Evolutionary conservation across 208 protist species (phyloP), one percentile per base, ranked within the genome.

Genomic region (Zelonia costaricensis): DNA sequence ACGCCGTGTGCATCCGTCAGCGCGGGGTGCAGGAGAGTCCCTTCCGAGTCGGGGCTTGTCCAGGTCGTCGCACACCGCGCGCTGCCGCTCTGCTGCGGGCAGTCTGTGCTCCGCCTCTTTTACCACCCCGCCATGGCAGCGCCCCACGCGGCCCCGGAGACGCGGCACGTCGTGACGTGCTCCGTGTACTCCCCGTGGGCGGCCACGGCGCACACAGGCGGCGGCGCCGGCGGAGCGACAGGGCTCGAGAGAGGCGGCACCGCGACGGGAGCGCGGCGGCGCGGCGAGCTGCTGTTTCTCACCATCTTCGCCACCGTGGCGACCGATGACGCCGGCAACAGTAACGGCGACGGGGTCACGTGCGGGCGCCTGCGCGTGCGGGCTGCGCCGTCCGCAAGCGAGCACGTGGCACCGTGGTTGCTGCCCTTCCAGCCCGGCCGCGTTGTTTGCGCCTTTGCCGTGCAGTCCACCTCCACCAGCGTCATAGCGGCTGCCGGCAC

Each of bases 401-500:
- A 46, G 6, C 66, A 77, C 7, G 65, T 84, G 27, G 69, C 80
- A 9, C 44, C 68, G 15, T 90, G 84, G 83, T 54, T 91, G 23
- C 25, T 27, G 6, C 25, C 31, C 4, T 78, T 77, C 36, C 43
- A 36, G 23, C 45, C 47, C 4, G 69, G 76, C 35, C 75, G 74
- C 33, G 73, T 84, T 10, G 60, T 91, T 0, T 82, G 73, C 63
- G 64, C 83, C 45, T 68, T 93, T 38, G 67, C 79, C 10, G 78
- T 93, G 47, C 78, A 82, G 57, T 47, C 45, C 18, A 33, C 46
- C 45, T 35, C 51, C 10, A 56, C 75, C n/a, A 49, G 31, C 38
- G 71, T 77, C 16, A 61, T 64, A n/a, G 80, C 70, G 1, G 88
- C 82, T 3, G 62, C 79, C 22, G 88, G 88, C 45, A 84, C 77